Conservation (phyloP, 164 flowering plant genomes). For the Umbilicus rupestris region DNA sequence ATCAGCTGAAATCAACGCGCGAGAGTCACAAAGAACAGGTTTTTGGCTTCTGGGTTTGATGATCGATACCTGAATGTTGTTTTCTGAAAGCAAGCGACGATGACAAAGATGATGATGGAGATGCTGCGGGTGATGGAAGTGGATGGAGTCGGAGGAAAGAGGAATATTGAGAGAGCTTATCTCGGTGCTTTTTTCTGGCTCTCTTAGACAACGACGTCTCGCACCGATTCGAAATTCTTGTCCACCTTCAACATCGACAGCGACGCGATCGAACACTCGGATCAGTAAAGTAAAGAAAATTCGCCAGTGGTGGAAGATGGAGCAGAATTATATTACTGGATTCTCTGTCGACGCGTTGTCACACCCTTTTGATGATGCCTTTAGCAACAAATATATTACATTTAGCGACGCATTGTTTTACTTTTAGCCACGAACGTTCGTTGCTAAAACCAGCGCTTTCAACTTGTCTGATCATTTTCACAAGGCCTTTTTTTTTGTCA, state of each 20-base stretch:
- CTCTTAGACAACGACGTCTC: neutral
- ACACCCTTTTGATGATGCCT: neutral
- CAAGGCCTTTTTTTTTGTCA: no score
- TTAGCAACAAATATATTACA: neutral
- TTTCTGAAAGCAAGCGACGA: neutral
- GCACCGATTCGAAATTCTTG: slow-evolving; percentile 4
- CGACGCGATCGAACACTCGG: neutral
- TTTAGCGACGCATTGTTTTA: neutral
- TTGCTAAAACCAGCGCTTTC: no score
- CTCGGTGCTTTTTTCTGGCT: neutral
- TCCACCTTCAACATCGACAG: neutral
- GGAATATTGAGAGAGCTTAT: neutral
- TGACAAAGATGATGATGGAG: neutral
- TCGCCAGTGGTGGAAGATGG: neutral
- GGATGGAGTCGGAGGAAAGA: slow-evolving; percentile 1
- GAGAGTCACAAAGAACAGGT: neutral
- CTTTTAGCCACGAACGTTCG: neutral
- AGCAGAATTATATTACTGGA: neutral
- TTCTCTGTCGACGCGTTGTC: slow-evolving; percentile 1
- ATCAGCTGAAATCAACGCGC: neutral
- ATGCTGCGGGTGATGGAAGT: neutral
- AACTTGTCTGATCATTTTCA: no score
- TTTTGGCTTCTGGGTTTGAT: neutral
- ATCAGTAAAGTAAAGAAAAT: slow-evolving; percentile 2
- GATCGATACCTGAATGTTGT: neutral